phyloP scores from a whole-genome alignment of 2,329 filamentous ascomycete genomes.

The Hypoxylon sp. region DNA sequence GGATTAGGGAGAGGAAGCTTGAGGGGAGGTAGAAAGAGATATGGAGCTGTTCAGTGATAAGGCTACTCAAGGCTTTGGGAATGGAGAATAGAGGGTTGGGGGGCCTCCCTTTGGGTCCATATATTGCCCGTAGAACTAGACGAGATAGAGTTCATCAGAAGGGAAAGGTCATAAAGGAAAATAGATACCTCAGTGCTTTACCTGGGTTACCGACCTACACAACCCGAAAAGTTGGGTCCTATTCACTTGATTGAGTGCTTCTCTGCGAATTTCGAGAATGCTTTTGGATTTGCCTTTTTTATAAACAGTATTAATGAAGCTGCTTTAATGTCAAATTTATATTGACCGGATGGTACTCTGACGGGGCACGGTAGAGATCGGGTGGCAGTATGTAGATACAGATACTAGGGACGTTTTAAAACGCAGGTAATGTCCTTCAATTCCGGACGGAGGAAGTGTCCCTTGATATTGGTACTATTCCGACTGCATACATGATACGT shows the following conservation, averaged over 20 bases:
- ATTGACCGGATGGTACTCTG: not conserved
- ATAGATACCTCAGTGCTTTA: not conserved
- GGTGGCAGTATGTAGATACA: not conserved
- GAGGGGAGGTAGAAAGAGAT: constrained; percentile 47
- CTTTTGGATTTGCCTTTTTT: not conserved
- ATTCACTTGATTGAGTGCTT: too few relatives aligned
- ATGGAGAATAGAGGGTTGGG: too few relatives aligned
- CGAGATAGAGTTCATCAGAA: not conserved
- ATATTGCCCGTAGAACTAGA: not conserved
- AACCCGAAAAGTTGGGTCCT: too few relatives aligned
- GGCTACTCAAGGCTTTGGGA: too few relatives aligned
- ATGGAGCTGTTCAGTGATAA: not conserved
- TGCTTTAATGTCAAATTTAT: not conserved
- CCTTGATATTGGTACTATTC: too few relatives aligned
- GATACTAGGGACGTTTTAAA: too few relatives aligned
- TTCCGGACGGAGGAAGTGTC: too few relatives aligned
- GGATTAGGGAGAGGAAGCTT: constrained; percentile 71
- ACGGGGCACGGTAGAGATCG: not conserved
- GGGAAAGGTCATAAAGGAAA: not conserved
- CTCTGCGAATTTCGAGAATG: too few relatives aligned
- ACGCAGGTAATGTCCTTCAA: too few relatives aligned
- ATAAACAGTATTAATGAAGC: too few relatives aligned
- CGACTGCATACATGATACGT: not conserved
- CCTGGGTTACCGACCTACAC: not conserved
- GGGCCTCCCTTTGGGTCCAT: not conserved